Evolutionary conservation across 768 basidiomycete species (phyloP), one percentile per base, ranked within the genome.

Genomic region (Boletales sp.): DNA sequence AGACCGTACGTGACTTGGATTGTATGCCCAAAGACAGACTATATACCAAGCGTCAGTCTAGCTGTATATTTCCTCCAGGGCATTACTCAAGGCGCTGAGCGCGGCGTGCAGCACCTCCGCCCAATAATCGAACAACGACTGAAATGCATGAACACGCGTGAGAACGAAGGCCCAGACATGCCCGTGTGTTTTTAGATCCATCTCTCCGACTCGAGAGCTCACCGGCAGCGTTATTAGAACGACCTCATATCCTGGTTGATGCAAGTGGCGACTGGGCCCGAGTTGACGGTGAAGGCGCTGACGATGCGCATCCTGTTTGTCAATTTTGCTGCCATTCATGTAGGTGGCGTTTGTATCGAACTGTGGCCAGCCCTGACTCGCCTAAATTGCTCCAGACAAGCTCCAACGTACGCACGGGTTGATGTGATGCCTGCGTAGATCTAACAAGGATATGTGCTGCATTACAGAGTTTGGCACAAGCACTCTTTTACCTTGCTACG

Each of bases 211-310:
- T 24, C 12, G 12, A 37, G 5, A 21, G 7, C 24, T 27, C 24
- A 27, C 24, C 24, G 24, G 24, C 24, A 27, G 6, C 4, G 24
- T 27, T 27, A 7, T 27, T 35, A 72, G 71, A 62, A 65, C 15
- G 72, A 74, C 42, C 40, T 72, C 39, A 36, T 74, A 7, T 55
- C 57, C 3, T 73, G 72, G 71, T 24, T 71, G 29, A 58, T 72
- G 27, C 63, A 68, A 5, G 60, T 51, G 5, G 67, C 59, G 5
- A n/a, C 52, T 1, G 55, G 58, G 27, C 39, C 51, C 8, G 55
- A 69, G 21, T 11, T 47, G 21, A 44, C 63, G 0, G 32, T 46
- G 10, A 30, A 54, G 32, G 14, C 66, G 62, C 47, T 74, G 57
- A 61, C 52, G 1, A 34, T 11, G 4, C 48, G 50, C 0, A n/a